Evolutionary conservation across 2,329 filamentous ascomycete species (phyloP).

Genomic region (Torrubiella hemipterigena): DNA sequence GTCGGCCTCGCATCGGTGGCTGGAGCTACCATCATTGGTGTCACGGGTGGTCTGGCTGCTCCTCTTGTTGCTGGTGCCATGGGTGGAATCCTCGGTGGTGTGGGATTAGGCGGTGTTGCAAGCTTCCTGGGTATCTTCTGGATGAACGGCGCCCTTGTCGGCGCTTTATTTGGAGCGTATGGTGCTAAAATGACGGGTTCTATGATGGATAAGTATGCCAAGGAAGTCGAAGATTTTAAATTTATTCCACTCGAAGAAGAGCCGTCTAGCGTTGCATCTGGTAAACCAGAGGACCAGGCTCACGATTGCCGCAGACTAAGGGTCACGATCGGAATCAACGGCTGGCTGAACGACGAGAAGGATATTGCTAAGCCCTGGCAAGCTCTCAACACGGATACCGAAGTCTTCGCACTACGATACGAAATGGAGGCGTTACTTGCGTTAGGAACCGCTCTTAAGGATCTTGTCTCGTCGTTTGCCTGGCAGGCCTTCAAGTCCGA

Average conservation of each 20-base stretch:
- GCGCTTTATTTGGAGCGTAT: slow-evolving; percentile 79
- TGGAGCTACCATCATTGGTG: slow-evolving; percentile 79
- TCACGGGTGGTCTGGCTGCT: slow-evolving; percentile 84
- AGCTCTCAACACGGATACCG: slow-evolving; percentile 56
- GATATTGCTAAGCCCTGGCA: slow-evolving; percentile 75
- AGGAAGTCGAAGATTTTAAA: slow-evolving; percentile 68
- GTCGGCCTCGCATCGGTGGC: slow-evolving; percentile 81
- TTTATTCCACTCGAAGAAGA: slow-evolving; percentile 61
- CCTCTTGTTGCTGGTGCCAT: slow-evolving; percentile 79
- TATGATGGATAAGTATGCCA: slow-evolving; percentile 80
- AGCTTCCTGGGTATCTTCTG: slow-evolving; percentile 79
- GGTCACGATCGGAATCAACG: slow-evolving; percentile 77
- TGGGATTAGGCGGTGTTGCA: slow-evolving; percentile 75
- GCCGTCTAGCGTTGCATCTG: too few relatives aligned
- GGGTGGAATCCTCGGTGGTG: slow-evolving; percentile 71
- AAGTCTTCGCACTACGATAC: slow-evolving; percentile 76
- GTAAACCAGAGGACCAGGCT: slow-evolving; percentile 21
- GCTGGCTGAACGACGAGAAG: slow-evolving; percentile 66
- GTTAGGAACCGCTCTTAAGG: slow-evolving; percentile 61
- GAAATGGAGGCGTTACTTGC: slow-evolving; percentile 68
- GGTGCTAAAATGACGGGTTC: slow-evolving; percentile 70
- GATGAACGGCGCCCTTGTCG: slow-evolving; percentile 75
- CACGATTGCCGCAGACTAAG: slow-evolving; percentile 42
- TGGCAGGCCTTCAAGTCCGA: slow-evolving; percentile 64
- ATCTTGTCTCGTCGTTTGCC: slow-evolving; percentile 61